Evolutionary conservation across 1,284 basidiomycete species (phyloP), one percentile per base, ranked within the genome.

Genomic region (Malassezia japonica): DNA sequence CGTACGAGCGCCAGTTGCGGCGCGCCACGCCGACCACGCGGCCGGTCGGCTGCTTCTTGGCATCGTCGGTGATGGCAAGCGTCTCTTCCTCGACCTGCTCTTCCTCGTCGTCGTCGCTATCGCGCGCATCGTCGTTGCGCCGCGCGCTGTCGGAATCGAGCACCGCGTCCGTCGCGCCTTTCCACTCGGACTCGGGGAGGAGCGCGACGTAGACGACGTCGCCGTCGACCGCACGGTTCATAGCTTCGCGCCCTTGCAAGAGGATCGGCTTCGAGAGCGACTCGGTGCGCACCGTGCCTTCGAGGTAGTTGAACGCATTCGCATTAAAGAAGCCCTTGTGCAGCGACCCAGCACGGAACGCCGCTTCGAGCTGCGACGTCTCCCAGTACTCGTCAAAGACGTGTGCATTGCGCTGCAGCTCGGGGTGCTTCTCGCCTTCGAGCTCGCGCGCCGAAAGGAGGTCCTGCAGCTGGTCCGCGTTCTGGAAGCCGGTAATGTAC

Each of bases 251-350:
- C 0, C 92, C 91, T 18, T 88, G 79, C 2, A 99, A 78, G 7
- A 98, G 77, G 9, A 98, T 79, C 0, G 88, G 84, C 64, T 86
- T 88, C 15, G 78, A 76, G 59, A 86, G 84, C 0, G 79, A 79
- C 1, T 82, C 80, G 0, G 85, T 83, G 4, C 81, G 79, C 15
- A 96, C 90, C 38, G 79, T 86, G 2, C 88, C 92, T 83, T 88
- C 53, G 35, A 96, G 79, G 67, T 92, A 98, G 73, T 98, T 98
- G 77, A 88, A 98, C 55, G 84, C 82, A 65, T 87, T 95, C 4
- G 91, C 87, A 67, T 87, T 91, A 77, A 95, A 99, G 71, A 90
- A 84, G 0, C 94, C 94, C 74, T 92, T 86, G 62, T 89, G 80
- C 9, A 91, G 80, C 43, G 84, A 78, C 0, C 87, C 87, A 8